Evolutionary conservation across 2,329 filamentous ascomycete genomes (phyloP).

Genomic region (Apiospora hydei): DNA sequence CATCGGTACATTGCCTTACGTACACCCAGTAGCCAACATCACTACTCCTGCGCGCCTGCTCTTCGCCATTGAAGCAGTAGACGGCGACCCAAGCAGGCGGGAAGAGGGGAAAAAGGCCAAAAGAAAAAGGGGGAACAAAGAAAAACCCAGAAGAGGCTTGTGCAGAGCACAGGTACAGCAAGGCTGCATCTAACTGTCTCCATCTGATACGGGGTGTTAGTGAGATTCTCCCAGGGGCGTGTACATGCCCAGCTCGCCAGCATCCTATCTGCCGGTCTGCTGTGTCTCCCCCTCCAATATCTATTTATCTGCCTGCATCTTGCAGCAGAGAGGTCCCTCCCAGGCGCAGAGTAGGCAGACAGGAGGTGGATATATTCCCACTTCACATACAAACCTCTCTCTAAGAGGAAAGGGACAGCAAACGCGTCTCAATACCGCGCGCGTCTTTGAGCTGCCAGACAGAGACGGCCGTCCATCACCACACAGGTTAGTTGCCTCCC

Average conservation of each 20-base stretch:
- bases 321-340: not conserved
- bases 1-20: conserved; percentile 11
- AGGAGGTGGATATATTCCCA: not conserved
- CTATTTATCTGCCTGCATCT: conserved; percentile 5
- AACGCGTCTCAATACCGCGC: conserved; percentile 4
- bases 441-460: conserved; percentile 8
- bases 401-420: not conserved
- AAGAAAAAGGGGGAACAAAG: not conserved
- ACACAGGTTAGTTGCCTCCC: conserved; percentile 12
- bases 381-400: not conserved
- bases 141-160: conserved; percentile 7
- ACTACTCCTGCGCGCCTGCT: conserved; percentile 12
- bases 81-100: not conserved
- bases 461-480: conserved; percentile 2
- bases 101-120: not conserved
- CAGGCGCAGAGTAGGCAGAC: not conserved
- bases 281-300: not conserved
- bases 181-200: conserved; percentile 21
- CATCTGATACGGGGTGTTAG: conserved; percentile 17
- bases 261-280: conserved; percentile 7
- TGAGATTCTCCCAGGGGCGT: conserved; percentile 1
- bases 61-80: not conserved
- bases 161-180: conserved; percentile 18
- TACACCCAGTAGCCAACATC: conserved; percentile 12
- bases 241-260: conserved; percentile 2